A percentile compares a stretch with the other conserved stretches of the same genome.
phyloP scores from a whole-genome alignment of 495 filamentous ascomycete species.

The Penicillium canescens region DNA sequence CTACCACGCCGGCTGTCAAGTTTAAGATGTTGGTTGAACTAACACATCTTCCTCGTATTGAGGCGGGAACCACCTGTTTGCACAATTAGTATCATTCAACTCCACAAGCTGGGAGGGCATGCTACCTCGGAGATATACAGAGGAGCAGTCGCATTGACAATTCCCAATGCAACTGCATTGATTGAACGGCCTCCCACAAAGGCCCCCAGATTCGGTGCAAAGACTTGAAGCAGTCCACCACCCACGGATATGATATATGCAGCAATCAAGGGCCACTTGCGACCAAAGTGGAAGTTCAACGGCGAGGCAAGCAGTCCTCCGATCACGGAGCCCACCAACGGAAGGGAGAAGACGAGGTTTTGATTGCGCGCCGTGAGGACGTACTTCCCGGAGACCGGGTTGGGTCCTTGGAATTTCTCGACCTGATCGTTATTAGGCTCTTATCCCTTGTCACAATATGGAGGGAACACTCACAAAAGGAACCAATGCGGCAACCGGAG shows the following conservation, averaged over 20 bases:
- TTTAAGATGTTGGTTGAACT: constrained; percentile 39
- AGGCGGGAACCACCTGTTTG: constrained; percentile 30
- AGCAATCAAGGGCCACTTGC: constrained; percentile 35
- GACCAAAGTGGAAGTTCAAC: constrained; percentile 34
- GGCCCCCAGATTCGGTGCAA: constrained; percentile 34
- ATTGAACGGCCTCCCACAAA: constrained; percentile 37
- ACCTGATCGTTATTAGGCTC: constrained; percentile 20
- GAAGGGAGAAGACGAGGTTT: constrained; percentile 36
- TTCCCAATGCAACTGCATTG: constrained; percentile 34
- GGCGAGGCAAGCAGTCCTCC: constrained; percentile 36
- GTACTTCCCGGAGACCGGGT: constrained; percentile 23
- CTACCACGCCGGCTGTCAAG: constrained; percentile 35
- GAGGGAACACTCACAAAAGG: constrained; percentile 30
- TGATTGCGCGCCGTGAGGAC: constrained; percentile 39
- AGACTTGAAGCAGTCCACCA: constrained; percentile 38
- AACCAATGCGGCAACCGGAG: constrained; percentile 35
- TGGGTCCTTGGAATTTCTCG: constrained; percentile 33
- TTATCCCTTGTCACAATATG: not conserved
- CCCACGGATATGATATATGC: constrained; percentile 37
- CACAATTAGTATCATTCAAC: not conserved
- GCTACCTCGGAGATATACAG: constrained; percentile 38
- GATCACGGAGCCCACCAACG: constrained; percentile 34
- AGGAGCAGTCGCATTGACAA: constrained; percentile 37
- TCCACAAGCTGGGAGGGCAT: not conserved
- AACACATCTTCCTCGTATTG: constrained; percentile 38